Evolutionary conservation across 495 filamentous ascomycete genomes (phyloP).

Genomic region (Tirmania nivea): DNA sequence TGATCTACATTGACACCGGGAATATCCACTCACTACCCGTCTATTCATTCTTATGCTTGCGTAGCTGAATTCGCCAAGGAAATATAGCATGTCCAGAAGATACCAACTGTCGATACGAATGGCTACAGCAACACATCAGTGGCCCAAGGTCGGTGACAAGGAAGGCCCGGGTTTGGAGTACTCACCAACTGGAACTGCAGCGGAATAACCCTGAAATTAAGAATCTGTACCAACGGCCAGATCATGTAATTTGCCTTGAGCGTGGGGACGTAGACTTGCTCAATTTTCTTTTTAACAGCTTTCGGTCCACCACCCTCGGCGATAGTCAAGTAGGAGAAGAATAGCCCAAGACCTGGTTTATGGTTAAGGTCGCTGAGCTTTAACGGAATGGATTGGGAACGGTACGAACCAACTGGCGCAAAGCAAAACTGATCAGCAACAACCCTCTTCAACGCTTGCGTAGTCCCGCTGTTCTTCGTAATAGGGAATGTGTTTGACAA

Average conservation of each 20-base stretch:
- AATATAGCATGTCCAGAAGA: slow-evolving; percentile 97
- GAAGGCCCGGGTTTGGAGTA: slow-evolving; percentile 5
- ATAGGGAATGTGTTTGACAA: slow-evolving; percentile 68
- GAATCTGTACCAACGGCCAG: slow-evolving; percentile 88
- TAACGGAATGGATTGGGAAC: not conserved
- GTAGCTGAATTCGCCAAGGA: slow-evolving; percentile 75
- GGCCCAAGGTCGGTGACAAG: not conserved
- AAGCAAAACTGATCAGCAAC: slow-evolving; percentile 89
- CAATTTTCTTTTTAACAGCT: slow-evolving; percentile 63
- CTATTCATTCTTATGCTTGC: too few relatives aligned
- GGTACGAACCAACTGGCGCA: slow-evolving; percentile 38
- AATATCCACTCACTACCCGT: too few relatives aligned
- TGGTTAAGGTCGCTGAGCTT: not conserved
- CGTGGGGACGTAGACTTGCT: slow-evolving; percentile 49
- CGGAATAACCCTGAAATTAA: slow-evolving; percentile 91
- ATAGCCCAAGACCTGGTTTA: slow-evolving; percentile 28
- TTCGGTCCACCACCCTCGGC: slow-evolving; percentile 78
- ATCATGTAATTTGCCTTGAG: slow-evolving; percentile 82
- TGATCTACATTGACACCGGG: too few relatives aligned
- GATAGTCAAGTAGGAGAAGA: slow-evolving; percentile 85
- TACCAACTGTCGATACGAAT: slow-evolving; percentile 89
- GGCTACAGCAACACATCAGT: slow-evolving; percentile 33
- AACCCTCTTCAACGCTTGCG: slow-evolving; percentile 72
- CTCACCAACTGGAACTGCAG: slow-evolving; percentile 92
- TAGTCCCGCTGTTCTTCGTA: slow-evolving; percentile 41